These are phyloP conservation scores for Botryotinia calthae DNA, from an alignment of 2,329 filamentous ascomycete species.

Conservation along the genomic window DNA sequence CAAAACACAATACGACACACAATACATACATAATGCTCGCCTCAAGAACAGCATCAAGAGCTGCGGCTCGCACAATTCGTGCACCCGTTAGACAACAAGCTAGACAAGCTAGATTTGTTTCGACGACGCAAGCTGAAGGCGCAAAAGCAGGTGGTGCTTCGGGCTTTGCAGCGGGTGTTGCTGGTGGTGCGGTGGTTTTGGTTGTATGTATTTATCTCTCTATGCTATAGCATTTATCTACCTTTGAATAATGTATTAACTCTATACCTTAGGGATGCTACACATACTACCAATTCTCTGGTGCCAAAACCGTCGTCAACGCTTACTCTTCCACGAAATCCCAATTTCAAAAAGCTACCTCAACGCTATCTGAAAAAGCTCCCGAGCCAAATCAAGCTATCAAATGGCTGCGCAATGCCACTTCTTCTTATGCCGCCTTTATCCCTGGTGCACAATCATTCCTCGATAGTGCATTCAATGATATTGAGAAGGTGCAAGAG, in stretches of 20 bases:
- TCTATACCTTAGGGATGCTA: constrained; percentile 43
- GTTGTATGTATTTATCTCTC: constrained; percentile 28
- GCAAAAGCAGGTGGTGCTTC: constrained; percentile 37
- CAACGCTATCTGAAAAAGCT: constrained; percentile 59
- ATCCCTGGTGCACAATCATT: constrained; percentile 69
- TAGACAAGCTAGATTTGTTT: constrained; percentile 34
- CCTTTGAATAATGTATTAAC: constrained; percentile 1
- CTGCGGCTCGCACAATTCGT: constrained; percentile 25
- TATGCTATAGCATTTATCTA: background rate
- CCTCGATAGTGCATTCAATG: constrained; percentile 67
- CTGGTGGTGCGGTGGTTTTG: constrained; percentile 49
- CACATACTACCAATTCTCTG: constrained; percentile 53
- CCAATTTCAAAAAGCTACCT: constrained; percentile 58
- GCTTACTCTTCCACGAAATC: constrained; percentile 55
- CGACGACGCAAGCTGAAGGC: constrained; percentile 28
- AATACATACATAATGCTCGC: constrained; percentile 25
- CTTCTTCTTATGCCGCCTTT: constrained; percentile 67
- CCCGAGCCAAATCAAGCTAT: constrained; percentile 67
- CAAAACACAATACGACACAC: background rate
- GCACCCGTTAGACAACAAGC: constrained; percentile 29
- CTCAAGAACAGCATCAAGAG: constrained; percentile 30
- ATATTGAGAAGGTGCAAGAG: constrained; percentile 64
- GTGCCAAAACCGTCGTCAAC: constrained; percentile 43
- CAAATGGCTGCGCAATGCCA: constrained; percentile 61
- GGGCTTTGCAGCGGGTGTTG: constrained; percentile 48